These are phyloP conservation scores for Globisporangium irregulare DNA, from an alignment of 352 stramenopile species.

Conservation along the genomic window DNA sequence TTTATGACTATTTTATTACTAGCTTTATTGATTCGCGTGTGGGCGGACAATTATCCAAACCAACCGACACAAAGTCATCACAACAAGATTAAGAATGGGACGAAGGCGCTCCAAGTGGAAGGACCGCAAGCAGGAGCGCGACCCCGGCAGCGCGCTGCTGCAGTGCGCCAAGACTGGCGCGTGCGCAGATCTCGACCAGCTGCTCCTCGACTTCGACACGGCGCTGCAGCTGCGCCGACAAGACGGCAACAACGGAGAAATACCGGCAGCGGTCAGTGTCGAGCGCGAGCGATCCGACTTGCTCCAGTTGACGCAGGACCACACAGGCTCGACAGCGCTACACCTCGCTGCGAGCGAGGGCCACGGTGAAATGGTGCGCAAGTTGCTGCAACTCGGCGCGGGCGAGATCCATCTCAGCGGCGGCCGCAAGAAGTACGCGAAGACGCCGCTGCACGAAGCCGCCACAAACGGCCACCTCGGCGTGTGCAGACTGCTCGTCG, in stretches of 20 bases:
- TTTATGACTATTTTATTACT: too few relatives aligned
- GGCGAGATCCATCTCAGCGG: slow-evolving; percentile 61
- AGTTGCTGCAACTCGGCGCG: slow-evolving; percentile 43
- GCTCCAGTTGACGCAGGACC: slow-evolving; percentile 64
- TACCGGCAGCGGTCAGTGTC: neutral
- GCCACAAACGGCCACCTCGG: slow-evolving; percentile 59
- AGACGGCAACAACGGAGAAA: neutral
- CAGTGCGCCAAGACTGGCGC: slow-evolving; percentile 44
- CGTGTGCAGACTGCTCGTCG: slow-evolving; percentile 48
- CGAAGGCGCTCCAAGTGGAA: slow-evolving; percentile 73
- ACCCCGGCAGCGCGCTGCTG: slow-evolving; percentile 43
- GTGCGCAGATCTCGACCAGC: slow-evolving; percentile 26
- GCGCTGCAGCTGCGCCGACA: slow-evolving; percentile 5
- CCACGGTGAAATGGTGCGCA: slow-evolving; percentile 37
- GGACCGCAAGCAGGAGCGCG: slow-evolving; percentile 29
- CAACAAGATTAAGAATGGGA: slow-evolving; percentile 34
- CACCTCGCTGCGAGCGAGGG: slow-evolving; percentile 65
- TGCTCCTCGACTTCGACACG: slow-evolving; percentile 24
- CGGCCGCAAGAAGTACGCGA: slow-evolving; percentile 60
- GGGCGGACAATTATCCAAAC: neutral
- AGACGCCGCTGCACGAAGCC: slow-evolving; percentile 72
- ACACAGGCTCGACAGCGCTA: slow-evolving; percentile 59
- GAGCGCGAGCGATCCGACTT: slow-evolving; percentile 30
- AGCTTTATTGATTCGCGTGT: neutral
- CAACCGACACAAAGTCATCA: neutral